Evolutionary conservation across 2,329 filamentous ascomycete genomes (phyloP), one percentile per base, ranked within the genome.

Genomic region (Fusarium circinatum): DNA sequence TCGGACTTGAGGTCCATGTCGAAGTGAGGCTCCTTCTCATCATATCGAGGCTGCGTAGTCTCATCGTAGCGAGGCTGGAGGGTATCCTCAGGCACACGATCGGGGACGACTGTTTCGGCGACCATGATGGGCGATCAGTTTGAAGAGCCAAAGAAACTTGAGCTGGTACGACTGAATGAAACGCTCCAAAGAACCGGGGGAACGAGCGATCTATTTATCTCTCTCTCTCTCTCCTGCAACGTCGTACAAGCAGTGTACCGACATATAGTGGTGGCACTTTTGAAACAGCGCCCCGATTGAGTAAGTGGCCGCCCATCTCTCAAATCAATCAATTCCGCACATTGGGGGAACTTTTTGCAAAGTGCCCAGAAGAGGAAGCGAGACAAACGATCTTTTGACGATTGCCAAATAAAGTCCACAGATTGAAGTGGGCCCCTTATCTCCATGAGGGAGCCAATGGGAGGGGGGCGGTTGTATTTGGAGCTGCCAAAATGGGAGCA

Each of bases 1-100:
- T 79, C 77, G 5, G 76, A 76, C 75, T 81, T 81, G 68, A 74
- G 51, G 58, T 78, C 75, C 42, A 71, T 62, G 12, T 79, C 77
- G 48, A 74, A 62, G 38, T 68, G 65, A 56, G 68, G 62, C 56
- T 68, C 60, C 70, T 80, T 78, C 65, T 81, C 78, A 45, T 76
- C 70, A 44, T 76, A 69, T 24, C 65, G 44, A 45, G 65, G 70
- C 56, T 73, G 70, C 10, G 11, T 11, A 3, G 47, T 78, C 64
- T 81, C 78, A 47, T 76, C 70, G 49, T 76, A 70, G 38, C 65
- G 45, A 51, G 70, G 70, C 57, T 73, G 70, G 38, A 73, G 65
- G 18, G 62, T n/a, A 30, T 71, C 71, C 30, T 49, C 71, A 6
- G 71, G 71, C 44, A 69, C 48, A 51, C 68, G 71, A 13, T 70